Evolutionary conservation across 441 rosid species (phyloP).

Genomic region (Populus hybrid): DNA sequence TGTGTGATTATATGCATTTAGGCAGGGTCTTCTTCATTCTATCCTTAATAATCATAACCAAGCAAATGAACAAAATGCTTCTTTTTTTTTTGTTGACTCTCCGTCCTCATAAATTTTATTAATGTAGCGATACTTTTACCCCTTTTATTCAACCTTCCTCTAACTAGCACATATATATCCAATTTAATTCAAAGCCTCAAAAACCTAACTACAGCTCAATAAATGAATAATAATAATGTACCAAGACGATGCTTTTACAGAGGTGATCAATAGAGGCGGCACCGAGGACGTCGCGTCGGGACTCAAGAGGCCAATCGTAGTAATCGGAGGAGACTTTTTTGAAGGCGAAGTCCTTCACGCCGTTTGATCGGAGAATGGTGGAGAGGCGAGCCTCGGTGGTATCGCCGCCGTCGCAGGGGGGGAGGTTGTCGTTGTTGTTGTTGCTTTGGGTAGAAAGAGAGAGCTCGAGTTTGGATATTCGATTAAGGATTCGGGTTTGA

Average conservation of each 20-base stretch:
- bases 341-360: slow-evolving; percentile 54
- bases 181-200: neutral
- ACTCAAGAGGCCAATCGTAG: slow-evolving; percentile 69
- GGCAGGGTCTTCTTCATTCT: neutral
- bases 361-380: slow-evolving; percentile 52
- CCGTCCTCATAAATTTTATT: neutral
- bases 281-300: slow-evolving; percentile 58
- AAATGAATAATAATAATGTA: slow-evolving; percentile 12
- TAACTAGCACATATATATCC: neutral
- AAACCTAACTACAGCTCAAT: neutral
- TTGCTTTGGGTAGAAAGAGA: slow-evolving; percentile 22
- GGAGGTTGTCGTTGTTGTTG: neutral
- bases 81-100: neutral
- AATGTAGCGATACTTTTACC: neutral
- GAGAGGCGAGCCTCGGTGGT: slow-evolving; percentile 62
- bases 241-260: slow-evolving; percentile 96
- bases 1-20: too few species aligned
- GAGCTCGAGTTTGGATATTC: slow-evolving; percentile 50
- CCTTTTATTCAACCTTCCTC: neutral
- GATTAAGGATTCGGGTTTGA: slow-evolving; percentile 49
- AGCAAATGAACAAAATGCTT: neutral
- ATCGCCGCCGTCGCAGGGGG: slow-evolving; percentile 8
- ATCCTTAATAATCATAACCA: neutral
- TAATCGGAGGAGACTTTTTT: slow-evolving; percentile 55
- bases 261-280: slow-evolving; percentile 80